These are phyloP conservation scores for Populus simonii DNA, from an alignment of 345 rosid species.

Conservation along the genomic window DNA sequence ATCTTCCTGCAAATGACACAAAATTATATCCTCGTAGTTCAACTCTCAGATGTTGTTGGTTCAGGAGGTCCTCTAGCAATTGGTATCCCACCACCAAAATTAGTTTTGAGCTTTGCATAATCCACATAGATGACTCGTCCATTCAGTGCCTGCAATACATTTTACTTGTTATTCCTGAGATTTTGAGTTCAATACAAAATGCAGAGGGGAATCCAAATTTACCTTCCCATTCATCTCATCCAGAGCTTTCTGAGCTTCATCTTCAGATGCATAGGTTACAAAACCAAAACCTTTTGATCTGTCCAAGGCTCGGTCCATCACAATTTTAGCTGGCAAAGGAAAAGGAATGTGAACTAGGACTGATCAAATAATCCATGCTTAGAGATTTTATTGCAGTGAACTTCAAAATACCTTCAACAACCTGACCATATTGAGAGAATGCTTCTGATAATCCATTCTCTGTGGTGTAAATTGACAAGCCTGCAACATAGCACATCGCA, in stretches of 20 bases:
- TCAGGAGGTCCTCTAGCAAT: conserved; percentile 87
- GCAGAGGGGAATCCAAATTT: not conserved
- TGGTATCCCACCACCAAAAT: conserved; percentile 40
- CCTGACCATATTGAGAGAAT: conserved; percentile 82
- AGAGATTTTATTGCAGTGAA: not conserved
- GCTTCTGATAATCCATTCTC: conserved; percentile 65
- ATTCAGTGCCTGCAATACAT: conserved; percentile 42
- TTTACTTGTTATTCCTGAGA: conserved; percentile 9
- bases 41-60: conserved; percentile 14
- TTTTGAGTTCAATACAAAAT: not conserved
- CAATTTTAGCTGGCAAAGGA: conserved; percentile 50
- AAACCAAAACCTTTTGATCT: conserved; percentile 84
- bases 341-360: not conserved
- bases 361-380: not conserved
- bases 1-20: not conserved
- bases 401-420: conserved; percentile 60
- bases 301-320: conserved; percentile 58
- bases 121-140: conserved; percentile 72
- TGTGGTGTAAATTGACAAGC: conserved; percentile 63
- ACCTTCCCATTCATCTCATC: conserved; percentile 74
- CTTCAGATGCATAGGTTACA: conserved; percentile 74
- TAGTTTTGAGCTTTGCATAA: conserved; percentile 56
- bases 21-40: not conserved
- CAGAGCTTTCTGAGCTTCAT: conserved; percentile 67
- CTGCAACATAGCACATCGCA: conserved; percentile 32